Evolutionary conservation across 2,329 filamentous ascomycete species (phyloP).

Genomic region (Boeremia exigua): DNA sequence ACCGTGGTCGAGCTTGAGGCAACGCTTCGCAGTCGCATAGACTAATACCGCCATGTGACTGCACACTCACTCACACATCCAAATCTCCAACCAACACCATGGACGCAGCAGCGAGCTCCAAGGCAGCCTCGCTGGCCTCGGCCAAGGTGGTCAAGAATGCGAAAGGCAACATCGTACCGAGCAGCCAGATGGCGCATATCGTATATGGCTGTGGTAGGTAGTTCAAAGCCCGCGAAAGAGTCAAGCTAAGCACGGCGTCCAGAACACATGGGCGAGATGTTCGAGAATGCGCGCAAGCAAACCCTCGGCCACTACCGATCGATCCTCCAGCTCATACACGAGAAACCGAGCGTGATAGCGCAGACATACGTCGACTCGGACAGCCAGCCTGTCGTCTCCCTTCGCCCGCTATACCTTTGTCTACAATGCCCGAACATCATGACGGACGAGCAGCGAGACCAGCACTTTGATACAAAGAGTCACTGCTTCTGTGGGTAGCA

Average conservation of each 20-base stretch:
- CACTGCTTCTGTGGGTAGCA: slow-evolving; percentile 72
- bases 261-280: slow-evolving; percentile 76
- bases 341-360: slow-evolving; percentile 67
- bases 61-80: not conserved
- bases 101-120: slow-evolving; percentile 50
- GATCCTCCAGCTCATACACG: slow-evolving; percentile 73
- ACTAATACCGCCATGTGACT: slow-evolving; percentile 15
- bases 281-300: slow-evolving; percentile 71
- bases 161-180: slow-evolving; percentile 48
- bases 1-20: slow-evolving; percentile 1
- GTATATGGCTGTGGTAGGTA: slow-evolving; percentile 52
- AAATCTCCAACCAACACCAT: slow-evolving; percentile 29
- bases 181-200: slow-evolving; percentile 49
- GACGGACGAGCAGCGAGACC: slow-evolving; percentile 67
- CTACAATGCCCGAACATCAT: slow-evolving; percentile 71
- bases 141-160: slow-evolving; percentile 54
- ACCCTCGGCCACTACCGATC: slow-evolving; percentile 75
- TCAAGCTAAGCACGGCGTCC: slow-evolving; percentile 27
- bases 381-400: slow-evolving; percentile 62
- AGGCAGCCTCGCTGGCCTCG: slow-evolving; percentile 48
- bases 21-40: slow-evolving; percentile 1
- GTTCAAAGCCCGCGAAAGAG: not conserved
- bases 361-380: slow-evolving; percentile 65
- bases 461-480: slow-evolving; percentile 71
- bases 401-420: slow-evolving; percentile 63